A percentile compares a stretch with the other conserved stretches of the same genome.
These are phyloP conservation scores for Pyrrhoderma noxium DNA, from an alignment of 1,284 basidiomycete genomes.

Conservation along the genomic window DNA sequence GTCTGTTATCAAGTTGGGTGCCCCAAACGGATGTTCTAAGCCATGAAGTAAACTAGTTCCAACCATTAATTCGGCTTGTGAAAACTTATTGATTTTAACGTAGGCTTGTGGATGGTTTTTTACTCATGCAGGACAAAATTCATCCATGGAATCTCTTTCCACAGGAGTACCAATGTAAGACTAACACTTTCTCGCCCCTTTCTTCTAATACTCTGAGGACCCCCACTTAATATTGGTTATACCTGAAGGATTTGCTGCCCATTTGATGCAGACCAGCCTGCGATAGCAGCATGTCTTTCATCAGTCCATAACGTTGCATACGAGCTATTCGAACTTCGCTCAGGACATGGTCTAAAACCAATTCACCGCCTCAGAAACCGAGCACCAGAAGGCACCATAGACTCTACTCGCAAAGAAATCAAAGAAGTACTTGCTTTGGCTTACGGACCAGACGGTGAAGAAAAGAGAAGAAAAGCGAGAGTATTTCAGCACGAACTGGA, in stretches of 20 bases:
- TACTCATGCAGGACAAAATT: slow-evolving; percentile 18
- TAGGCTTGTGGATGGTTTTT: slow-evolving; percentile 20
- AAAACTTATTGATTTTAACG: not conserved
- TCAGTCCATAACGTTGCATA: slow-evolving; percentile 22
- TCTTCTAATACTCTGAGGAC: not conserved
- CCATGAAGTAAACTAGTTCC: slow-evolving; percentile 9
- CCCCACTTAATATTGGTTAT: not conserved
- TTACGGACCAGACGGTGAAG: slow-evolving; percentile 1
- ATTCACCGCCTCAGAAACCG: slow-evolving; percentile 9
- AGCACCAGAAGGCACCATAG: slow-evolving; percentile 7
- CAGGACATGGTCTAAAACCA: slow-evolving; percentile 21
- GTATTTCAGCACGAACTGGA: not conserved
- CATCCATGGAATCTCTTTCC: slow-evolving; percentile 15
- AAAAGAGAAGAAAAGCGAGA: slow-evolving; percentile 8
- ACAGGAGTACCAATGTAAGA: slow-evolving; percentile 17
- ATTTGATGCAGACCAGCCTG: slow-evolving; percentile 22
- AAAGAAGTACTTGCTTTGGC: slow-evolving; percentile 1
- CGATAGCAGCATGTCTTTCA: slow-evolving; percentile 21
- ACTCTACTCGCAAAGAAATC: slow-evolving; percentile 1
- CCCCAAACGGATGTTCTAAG: slow-evolving; percentile 18
- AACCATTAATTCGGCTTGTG: too few relatives aligned
- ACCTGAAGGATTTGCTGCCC: slow-evolving; percentile 24
- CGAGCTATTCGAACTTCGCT: slow-evolving; percentile 26
- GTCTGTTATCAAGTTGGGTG: slow-evolving; percentile 11
- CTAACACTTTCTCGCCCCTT: too few relatives aligned